Conservation (phyloP, 169 alveolate genomes). For the Cryptosporidium bovis region DNA sequence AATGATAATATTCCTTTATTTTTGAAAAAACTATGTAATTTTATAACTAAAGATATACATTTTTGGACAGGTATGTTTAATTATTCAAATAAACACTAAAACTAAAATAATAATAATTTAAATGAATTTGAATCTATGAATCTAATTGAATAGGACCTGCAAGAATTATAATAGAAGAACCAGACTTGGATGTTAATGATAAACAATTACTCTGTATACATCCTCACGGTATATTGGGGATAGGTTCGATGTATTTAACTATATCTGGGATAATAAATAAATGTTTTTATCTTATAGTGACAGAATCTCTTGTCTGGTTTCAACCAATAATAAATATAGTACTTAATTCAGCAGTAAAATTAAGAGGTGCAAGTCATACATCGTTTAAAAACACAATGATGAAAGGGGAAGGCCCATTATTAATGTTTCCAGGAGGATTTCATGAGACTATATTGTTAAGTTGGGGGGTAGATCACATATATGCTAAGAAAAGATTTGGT, state of each 20-base stretch:
- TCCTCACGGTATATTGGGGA: constrained; percentile 69
- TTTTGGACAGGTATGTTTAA: constrained; percentile 70
- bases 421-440: constrained; percentile 74
- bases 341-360: constrained; percentile 30
- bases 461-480: constrained; percentile 65
- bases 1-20: constrained; percentile 28
- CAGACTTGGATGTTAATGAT: constrained; percentile 39
- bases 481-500: constrained; percentile 49
- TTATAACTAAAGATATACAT: constrained; percentile 37
- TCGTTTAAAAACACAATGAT: constrained; percentile 50
- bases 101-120: neutral
- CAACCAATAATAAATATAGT: constrained; percentile 61
- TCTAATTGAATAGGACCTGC: constrained; percentile 42
- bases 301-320: constrained; percentile 63
- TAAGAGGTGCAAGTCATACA: constrained; percentile 62
- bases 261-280: constrained; percentile 21
- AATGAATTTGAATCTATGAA: neutral
- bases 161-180: constrained; percentile 47
- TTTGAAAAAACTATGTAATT: constrained; percentile 9
- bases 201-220: constrained; percentile 54
- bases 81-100: neutral
- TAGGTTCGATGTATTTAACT: constrained; percentile 42
- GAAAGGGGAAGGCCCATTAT: constrained; percentile 55
- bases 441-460: constrained; percentile 55
- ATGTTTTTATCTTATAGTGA: constrained; percentile 36